Base-by-base conservation (phyloP, 371 early-diverging fungal species). In the Haplosporangium sp. region DNA sequence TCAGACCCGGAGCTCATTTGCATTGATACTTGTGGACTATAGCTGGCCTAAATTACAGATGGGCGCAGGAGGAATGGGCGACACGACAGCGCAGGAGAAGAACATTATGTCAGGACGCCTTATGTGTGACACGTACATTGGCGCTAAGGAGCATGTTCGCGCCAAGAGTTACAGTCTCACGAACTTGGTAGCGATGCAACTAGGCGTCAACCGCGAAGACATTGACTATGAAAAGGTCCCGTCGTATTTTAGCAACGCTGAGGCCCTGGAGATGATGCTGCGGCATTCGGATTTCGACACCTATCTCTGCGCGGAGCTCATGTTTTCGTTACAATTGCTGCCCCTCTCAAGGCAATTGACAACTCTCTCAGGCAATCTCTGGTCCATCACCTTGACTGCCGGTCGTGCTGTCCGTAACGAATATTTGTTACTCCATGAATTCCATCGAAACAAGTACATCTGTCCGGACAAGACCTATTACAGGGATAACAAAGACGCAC, bases 401-500 rank as follows among this genome's bases (percentile, higher is more conserved):
- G 95, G 93, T n/a, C 86, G 99, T 45, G 97, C 99, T 11, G 99
- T 99, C 70, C 89, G 99, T 55, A 99, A 99, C 77, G 99, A 99
- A 83, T 98, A 90, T 66, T 89, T 99, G 11, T 82, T 99, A 36
- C 83, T 99, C 37, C 99, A 99, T 77, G 98, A 99, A 82, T 98
- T 99, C 81, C 95, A 95, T 67, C 87, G 90, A 23, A 84, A 86
- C 60, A 96, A 97, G 71, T 98, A 88, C 64, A 92, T 99, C 45
- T 93, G 94, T 54, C 99, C 99, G 0, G 98, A 99, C 81, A 95
- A 94, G 65, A 59, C 68, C 0, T 79, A 59, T 48, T 56, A 55
- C 67, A 82, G 59, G 42, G 66, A 64, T n/a, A 64, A 51, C 38
- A 61, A 67, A 55, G 60, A 69, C 14, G 14, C 37, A 6, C 46